phyloP scores from a whole-genome alignment of 805 yeast species.

The Schwanniomyces pseudopolymorphus region DNA sequence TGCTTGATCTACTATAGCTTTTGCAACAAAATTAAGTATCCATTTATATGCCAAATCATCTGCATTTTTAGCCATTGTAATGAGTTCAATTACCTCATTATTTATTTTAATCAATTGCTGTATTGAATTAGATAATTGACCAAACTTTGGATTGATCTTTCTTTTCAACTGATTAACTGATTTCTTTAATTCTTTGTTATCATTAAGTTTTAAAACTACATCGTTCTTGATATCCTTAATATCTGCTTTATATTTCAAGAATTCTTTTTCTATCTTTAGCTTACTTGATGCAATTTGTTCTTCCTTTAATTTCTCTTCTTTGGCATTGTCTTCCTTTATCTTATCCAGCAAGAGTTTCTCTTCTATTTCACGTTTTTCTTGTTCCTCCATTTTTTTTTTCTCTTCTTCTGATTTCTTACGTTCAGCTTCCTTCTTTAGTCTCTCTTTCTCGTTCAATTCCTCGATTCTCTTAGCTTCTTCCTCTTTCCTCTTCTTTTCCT shows the following conservation, averaged over 20 bases:
- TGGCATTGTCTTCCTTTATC: slow-evolving; percentile 15
- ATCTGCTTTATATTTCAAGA: slow-evolving; percentile 48
- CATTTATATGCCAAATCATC: slow-evolving; percentile 60
- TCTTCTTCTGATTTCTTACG: background rate
- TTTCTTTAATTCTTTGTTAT: slow-evolving; percentile 52
- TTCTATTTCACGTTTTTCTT: slow-evolving; percentile 23
- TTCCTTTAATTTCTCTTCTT: slow-evolving; percentile 14
- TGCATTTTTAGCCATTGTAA: slow-evolving; percentile 45
- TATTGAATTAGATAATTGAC: slow-evolving; percentile 79
- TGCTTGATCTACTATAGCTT: slow-evolving; percentile 85
- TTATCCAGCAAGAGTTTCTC: slow-evolving; percentile 11
- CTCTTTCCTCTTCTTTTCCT: slow-evolving; percentile 19
- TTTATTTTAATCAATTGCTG: slow-evolving; percentile 56
- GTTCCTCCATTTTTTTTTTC: slow-evolving; percentile 14
- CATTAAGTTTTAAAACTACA: slow-evolving; percentile 54
- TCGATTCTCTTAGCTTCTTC: slow-evolving; percentile 15
- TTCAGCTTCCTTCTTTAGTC: slow-evolving; percentile 12
- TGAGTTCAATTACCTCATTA: slow-evolving; percentile 48
- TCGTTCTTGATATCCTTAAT: slow-evolving; percentile 59
- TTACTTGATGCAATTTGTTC: slow-evolving; percentile 25
- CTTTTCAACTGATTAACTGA: slow-evolving; percentile 62
- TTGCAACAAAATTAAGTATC: slow-evolving; percentile 80
- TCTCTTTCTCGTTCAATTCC: slow-evolving; percentile 11
- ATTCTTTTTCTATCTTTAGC: slow-evolving; percentile 39
- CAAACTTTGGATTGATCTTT: slow-evolving; percentile 83